These are phyloP conservation scores for Cucumis cinereus DNA, from an alignment of 306 rosid species.

Conservation along the genomic window DNA sequence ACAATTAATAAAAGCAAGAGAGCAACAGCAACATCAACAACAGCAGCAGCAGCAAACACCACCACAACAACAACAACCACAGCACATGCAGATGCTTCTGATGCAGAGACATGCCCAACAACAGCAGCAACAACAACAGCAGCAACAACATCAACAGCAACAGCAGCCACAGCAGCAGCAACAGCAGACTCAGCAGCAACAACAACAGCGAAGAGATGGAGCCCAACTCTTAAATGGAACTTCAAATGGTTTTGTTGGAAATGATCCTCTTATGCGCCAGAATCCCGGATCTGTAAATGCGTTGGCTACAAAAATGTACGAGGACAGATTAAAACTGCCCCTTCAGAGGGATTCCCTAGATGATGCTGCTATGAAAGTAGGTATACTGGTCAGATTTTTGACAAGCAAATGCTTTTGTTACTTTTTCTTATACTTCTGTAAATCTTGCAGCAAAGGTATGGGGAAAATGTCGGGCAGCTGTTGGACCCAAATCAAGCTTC, in stretches of 20 bases:
- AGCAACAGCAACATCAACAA: constrained; percentile 55
- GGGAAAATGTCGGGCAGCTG: constrained; percentile 84
- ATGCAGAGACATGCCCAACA: constrained; percentile 72
- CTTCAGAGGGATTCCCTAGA: constrained; percentile 86
- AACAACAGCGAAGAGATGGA: constrained; percentile 85
- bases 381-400: constrained; percentile 12
- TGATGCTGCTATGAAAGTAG: constrained; percentile 78
- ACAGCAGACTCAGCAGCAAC: constrained; percentile 30
- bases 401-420: constrained; percentile 4
- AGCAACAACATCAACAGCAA: constrained; percentile 34
- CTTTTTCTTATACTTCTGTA: constrained; percentile 16
- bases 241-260: constrained; percentile 79
- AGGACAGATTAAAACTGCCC: constrained; percentile 79
- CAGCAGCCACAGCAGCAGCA: constrained; percentile 31
- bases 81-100: constrained; percentile 67
- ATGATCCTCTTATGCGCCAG: constrained; percentile 55
- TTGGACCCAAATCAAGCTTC: constrained; percentile 81
- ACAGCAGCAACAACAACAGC: constrained; percentile 35
- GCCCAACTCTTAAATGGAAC: constrained; percentile 66
- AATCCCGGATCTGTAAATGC: constrained; percentile 87
- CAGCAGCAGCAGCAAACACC: constrained; percentile 56
- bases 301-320: constrained; percentile 87
- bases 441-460: constrained; percentile 66
- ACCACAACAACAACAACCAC: constrained; percentile 60
- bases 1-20: constrained; percentile 78